Conservation (phyloP, 306 rosid genomes). For the Cucurbita moschata region DNA sequence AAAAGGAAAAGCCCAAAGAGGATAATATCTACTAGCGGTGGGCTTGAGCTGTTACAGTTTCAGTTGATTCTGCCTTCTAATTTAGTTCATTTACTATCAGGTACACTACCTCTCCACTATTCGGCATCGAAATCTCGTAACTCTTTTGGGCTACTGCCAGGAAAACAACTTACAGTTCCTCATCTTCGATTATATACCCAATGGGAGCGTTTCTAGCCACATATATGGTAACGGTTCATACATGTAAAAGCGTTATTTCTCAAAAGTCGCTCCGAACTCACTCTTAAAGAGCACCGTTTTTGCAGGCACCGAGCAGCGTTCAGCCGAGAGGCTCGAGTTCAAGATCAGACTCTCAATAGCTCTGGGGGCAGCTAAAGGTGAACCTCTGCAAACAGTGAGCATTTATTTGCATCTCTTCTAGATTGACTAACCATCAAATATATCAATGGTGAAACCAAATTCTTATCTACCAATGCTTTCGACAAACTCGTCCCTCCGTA, state of each 20-base stretch:
- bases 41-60: not conserved
- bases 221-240: slow-evolving; percentile 59
- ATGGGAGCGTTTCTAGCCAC: slow-evolving; percentile 88
- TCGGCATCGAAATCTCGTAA: slow-evolving; percentile 64
- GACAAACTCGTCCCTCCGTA: slow-evolving; percentile 27
- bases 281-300: not conserved
- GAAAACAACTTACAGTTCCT: slow-evolving; percentile 78
- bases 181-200: slow-evolving; percentile 69
- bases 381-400: slow-evolving; percentile 99
- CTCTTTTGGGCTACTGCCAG: slow-evolving; percentile 91
- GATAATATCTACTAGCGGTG: too few relatives aligned
- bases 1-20: too few relatives aligned
- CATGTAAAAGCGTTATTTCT: not conserved
- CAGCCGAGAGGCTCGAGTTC: slow-evolving; percentile 73
- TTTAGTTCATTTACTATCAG: slow-evolving; percentile 28
- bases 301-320: slow-evolving; percentile 49
- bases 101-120: slow-evolving; percentile 71
- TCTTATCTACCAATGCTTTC: slow-evolving; percentile 31
- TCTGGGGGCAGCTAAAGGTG: slow-evolving; percentile 98
- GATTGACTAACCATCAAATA: slow-evolving; percentile 21
- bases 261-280: not conserved
- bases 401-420: slow-evolving; percentile 72
- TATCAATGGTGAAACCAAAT: slow-evolving; percentile 1
- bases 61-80: slow-evolving; percentile 8
- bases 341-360: slow-evolving; percentile 77